Base-by-base conservation (phyloP, 352 stramenopile genomes). In the Phytophthora colocasiae region DNA sequence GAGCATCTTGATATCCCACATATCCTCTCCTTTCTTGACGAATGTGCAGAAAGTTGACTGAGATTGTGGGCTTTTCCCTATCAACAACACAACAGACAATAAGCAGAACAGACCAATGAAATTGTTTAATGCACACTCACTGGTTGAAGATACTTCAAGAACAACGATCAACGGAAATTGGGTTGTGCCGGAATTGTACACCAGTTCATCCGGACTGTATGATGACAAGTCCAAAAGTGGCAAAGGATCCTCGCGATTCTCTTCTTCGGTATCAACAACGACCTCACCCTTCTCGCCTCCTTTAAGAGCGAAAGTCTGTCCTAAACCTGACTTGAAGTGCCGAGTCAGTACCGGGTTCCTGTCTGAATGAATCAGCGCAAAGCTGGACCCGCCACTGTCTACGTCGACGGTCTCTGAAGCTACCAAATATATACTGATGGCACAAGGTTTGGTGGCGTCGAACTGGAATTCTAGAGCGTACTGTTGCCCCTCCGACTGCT, bases 31-130 rank as follows among this genome's bases (percentile, higher is more conserved):
- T 63, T 78, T 78, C 65, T 79, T 81, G 9, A 72, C 54, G 51
- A 96, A 92, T 22, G 82, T 91, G 50, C 78, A 84, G 51, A 96
- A 96, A 7, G 85, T 96, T 19, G 87, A 75, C 50, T 96, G 87
- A 22, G 87, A 93, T 52, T 96, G 85, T 15, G 82, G 75, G 36
- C 56, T 66, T 57, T 77, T 73, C 14, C 39, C 68, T 73, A 47
- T 68, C 6, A 54, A 41, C 36, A 56, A 22, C 29, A 57, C 19
- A 29, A 29, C 15, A 67, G 22, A 22, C 22, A 58, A 11, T n/a
- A 5, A 57, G 24, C 17, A 44, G 62, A 56, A 58, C 5, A 36
- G 15, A 55, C 22, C 24, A 26, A 54, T 38, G 17, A 57, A 15
- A 39, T 54, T 17, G 27, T 40, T 12, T 15, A 27, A 43, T 36